phyloP scores from a whole-genome alignment of 352 stramenopile genomes.

The Aphanomyces euteiches region DNA sequence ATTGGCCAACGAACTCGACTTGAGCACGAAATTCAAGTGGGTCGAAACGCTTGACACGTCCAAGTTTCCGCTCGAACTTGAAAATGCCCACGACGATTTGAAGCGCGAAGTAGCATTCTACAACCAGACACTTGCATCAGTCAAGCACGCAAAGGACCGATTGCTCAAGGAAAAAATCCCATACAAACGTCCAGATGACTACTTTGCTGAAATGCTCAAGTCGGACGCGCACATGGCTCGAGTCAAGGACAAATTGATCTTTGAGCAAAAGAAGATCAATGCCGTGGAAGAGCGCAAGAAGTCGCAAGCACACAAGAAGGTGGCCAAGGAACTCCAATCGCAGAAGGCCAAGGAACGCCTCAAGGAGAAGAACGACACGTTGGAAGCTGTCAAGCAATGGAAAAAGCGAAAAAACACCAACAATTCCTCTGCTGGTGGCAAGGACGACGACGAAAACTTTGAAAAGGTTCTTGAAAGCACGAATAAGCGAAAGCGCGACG shows the following conservation, averaged over 20 bases:
- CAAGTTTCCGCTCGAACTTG: conserved; percentile 46
- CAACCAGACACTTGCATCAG: conserved; percentile 82
- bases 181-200: conserved; percentile 95
- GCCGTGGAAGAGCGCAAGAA: conserved; percentile 97
- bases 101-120: conserved; percentile 96
- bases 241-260: conserved; percentile 98
- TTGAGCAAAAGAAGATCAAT: conserved; percentile 99
- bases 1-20: conserved; percentile 53
- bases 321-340: conserved; percentile 90
- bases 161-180: conserved; percentile 56
- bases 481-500: conserved; percentile 50
- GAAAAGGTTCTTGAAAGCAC: conserved; percentile 53
- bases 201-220: conserved; percentile 99
- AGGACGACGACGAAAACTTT: conserved; percentile 60
- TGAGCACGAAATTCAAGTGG: conserved; percentile 53
- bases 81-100: conserved; percentile 84
- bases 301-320: conserved; percentile 94
- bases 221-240: conserved; percentile 94
- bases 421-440: conserved; percentile 50
- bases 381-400: conserved; percentile 85
- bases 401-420: conserved; percentile 81
- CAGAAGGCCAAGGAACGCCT: conserved; percentile 79
- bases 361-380: conserved; percentile 84
- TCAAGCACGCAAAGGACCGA: conserved; percentile 73
- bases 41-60: conserved; percentile 79